These are phyloP conservation scores for Persicaria maculosa DNA, from an alignment of 148 eudicot genomes.

Conservation along the genomic window DNA sequence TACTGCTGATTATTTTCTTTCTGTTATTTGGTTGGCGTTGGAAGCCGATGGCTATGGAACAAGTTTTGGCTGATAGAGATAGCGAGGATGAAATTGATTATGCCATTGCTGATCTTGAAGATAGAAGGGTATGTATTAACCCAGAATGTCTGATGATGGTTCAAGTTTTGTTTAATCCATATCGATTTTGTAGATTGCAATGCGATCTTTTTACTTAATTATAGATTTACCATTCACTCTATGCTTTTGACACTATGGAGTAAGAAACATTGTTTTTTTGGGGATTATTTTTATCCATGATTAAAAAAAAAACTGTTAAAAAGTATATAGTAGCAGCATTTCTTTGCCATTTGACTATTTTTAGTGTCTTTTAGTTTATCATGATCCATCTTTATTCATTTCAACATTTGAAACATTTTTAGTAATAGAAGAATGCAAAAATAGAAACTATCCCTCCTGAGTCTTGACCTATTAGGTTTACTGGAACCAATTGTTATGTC, in stretches of 20 bases:
- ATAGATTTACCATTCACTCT: not conserved
- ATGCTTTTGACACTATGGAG: not conserved
- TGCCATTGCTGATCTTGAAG: conserved; percentile 82
- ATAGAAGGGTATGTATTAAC: conserved; percentile 66
- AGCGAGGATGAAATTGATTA: conserved; percentile 98
- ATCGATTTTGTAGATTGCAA: not conserved
- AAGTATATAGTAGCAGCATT: not conserved
- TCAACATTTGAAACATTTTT: too few relatives aligned
- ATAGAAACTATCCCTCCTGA: too few relatives aligned
- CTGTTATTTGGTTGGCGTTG: conserved; percentile 13
- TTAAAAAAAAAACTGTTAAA: not conserved
- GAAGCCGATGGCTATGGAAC: conserved; percentile 86
- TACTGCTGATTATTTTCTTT: conserved; percentile 8
- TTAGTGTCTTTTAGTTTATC: not conserved
- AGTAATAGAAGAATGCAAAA: too few relatives aligned
- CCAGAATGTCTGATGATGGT: not conserved
- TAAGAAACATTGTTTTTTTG: not conserved
- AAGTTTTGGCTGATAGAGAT: conserved; percentile 85
- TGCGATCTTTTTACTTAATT: not conserved
- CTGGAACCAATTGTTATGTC: not conserved
- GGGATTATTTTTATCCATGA: not conserved
- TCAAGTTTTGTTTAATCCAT: not conserved
- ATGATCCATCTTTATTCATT: not conserved
- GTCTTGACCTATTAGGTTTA: not conserved
- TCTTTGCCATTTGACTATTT: not conserved